These are phyloP conservation scores for Exidia glandulosa DNA, from an alignment of 768 basidiomycete species.

Conservation along the genomic window DNA sequence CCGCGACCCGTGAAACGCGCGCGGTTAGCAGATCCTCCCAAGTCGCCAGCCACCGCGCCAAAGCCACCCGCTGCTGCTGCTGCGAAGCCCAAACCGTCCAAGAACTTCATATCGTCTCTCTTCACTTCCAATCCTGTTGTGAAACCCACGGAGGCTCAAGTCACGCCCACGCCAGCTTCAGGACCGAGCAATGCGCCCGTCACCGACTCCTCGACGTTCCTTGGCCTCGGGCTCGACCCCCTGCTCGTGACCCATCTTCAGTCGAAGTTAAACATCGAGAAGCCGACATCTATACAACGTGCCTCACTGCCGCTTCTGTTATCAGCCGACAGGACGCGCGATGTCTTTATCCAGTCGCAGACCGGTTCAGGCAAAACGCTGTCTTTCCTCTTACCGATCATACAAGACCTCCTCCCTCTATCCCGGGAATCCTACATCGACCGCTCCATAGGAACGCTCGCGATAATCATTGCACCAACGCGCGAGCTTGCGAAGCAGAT, in stretches of 20 bases:
- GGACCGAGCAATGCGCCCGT: slow-evolving; percentile 80
- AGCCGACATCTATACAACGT: slow-evolving; percentile 86
- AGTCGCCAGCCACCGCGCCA: no score
- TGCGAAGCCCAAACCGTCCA: slow-evolving; percentile 19
- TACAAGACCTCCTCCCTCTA: slow-evolving; percentile 87
- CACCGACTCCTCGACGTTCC: slow-evolving; percentile 62
- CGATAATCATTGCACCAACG: slow-evolving; percentile 89
- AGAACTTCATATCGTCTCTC: slow-evolving; percentile 77
- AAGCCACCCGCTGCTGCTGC: slow-evolving; percentile 10
- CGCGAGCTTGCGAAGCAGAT: slow-evolving; percentile 96
- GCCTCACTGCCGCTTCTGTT: slow-evolving; percentile 58
- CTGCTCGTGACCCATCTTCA: slow-evolving; percentile 68
- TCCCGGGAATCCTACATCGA: slow-evolving; percentile 88
- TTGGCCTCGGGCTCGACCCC: slow-evolving; percentile 73
- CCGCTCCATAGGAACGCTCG: slow-evolving; percentile 87
- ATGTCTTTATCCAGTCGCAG: slow-evolving; percentile 91
- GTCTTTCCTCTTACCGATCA: slow-evolving; percentile 85
- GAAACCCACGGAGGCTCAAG: slow-evolving; percentile 26
- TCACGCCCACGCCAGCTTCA: slow-evolving; percentile 16
- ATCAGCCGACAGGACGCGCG: slow-evolving; percentile 33
- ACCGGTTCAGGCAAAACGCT: slow-evolving; percentile 96
- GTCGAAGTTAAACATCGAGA: slow-evolving; percentile 67
- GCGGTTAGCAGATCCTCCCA: no score
- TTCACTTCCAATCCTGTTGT: slow-evolving; percentile 77
- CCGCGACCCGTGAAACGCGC: slow-evolving; percentile 36